Evolutionary conservation across 257 asterid genomes (phyloP).

Genomic region (Haberlea rhodopensis): DNA sequence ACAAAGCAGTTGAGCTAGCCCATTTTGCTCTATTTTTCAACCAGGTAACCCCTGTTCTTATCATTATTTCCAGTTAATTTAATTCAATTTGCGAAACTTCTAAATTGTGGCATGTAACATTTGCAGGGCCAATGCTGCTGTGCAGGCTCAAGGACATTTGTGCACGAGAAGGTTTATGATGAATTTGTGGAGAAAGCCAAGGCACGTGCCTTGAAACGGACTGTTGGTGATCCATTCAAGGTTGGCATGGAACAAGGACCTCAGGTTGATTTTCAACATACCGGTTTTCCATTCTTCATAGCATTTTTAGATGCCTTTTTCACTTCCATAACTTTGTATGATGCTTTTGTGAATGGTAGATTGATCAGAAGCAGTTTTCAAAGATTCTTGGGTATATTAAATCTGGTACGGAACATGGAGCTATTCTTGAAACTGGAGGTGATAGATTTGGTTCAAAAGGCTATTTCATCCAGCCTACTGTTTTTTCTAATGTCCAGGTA

Average conservation of each 20-base stretch:
- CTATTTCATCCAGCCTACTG: slow-evolving; percentile 81
- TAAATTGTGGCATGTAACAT: slow-evolving; percentile 5
- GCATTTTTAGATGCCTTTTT: slow-evolving; percentile 13
- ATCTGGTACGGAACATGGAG: slow-evolving; percentile 69
- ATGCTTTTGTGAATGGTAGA: slow-evolving; percentile 35
- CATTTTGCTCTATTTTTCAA: slow-evolving; percentile 91
- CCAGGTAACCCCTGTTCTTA: slow-evolving; percentile 51
- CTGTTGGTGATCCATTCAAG: slow-evolving; percentile 96
- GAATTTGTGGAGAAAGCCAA: slow-evolving; percentile 82
- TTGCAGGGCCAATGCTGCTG: slow-evolving; percentile 96
- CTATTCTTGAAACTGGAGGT: slow-evolving; percentile 89
- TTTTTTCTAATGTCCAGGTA: slow-evolving; percentile 88
- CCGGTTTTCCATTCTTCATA: neutral
- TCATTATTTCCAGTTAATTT: neutral
- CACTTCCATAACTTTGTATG: slow-evolving; percentile 18
- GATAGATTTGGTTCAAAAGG: slow-evolving; percentile 61
- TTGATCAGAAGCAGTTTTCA: slow-evolving; percentile 66
- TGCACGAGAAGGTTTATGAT: slow-evolving; percentile 83
- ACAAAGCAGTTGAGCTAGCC: slow-evolving; percentile 83
- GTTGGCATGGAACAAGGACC: slow-evolving; percentile 89
- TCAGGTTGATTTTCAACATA: slow-evolving; percentile 48
- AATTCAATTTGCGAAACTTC: neutral
- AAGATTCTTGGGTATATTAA: slow-evolving; percentile 70
- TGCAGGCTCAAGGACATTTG: slow-evolving; percentile 88
- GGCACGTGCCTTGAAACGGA: slow-evolving; percentile 64